phyloP scores from a whole-genome alignment of 2,329 filamentous ascomycete genomes.

The Rhinocladiella similis region DNA sequence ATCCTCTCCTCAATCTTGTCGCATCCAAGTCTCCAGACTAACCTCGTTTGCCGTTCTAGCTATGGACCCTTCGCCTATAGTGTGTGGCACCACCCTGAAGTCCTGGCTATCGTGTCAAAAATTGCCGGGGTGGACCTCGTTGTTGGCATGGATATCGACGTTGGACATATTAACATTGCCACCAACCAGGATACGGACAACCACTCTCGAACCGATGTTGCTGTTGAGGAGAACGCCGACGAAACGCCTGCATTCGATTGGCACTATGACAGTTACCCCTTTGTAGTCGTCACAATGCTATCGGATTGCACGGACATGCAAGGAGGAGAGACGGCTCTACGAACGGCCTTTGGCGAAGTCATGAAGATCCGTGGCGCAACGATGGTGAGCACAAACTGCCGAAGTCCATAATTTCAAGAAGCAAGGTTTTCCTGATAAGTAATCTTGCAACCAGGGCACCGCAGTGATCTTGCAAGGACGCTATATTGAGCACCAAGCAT shows the following conservation, averaged over 20 bases:
- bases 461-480: conserved; percentile 66
- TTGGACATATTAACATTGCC: conserved; percentile 59
- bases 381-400: background rate
- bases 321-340: conserved; percentile 31
- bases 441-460: conserved; percentile 49
- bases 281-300: conserved; percentile 28
- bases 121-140: conserved; percentile 60
- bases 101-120: conserved; percentile 53
- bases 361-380: conserved; percentile 43
- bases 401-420: background rate
- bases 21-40: conserved; percentile 49
- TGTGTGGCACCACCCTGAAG: conserved; percentile 56
- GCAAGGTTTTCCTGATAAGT: background rate
- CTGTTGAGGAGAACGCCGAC: conserved; percentile 15
- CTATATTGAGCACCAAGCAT: conserved; percentile 65
- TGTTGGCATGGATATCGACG: conserved; percentile 57
- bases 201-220: conserved; percentile 5
- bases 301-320: conserved; percentile 45
- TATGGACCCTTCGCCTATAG: conserved; percentile 62
- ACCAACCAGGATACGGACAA: conserved; percentile 32
- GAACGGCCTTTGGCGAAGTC: conserved; percentile 49
- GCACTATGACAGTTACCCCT: conserved; percentile 42
- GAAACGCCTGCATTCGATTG: conserved; percentile 42
- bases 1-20: conserved; percentile 39
- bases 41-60: conserved; percentile 55